Percentiles rank a stretch among this genome's conserved stretches.
These are phyloP conservation scores for Trichoderma sp. DNA, from an alignment of 2,329 filamentous ascomycete species.

Conservation along the genomic window DNA sequence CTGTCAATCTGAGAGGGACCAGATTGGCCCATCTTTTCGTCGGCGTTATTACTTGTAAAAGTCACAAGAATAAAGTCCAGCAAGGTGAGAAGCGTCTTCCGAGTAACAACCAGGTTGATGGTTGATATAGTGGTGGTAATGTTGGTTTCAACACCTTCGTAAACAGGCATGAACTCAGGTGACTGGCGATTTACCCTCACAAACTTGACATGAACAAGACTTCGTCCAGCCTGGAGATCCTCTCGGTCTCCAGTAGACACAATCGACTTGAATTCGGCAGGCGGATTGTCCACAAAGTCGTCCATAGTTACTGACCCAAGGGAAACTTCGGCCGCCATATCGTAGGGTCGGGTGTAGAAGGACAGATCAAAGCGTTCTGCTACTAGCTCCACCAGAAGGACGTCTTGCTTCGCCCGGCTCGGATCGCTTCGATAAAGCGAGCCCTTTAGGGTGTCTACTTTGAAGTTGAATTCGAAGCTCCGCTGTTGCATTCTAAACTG, in stretches of 20 bases:
- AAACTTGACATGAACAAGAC: slow-evolving; percentile 86
- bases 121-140: slow-evolving; percentile 89
- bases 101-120: slow-evolving; percentile 91
- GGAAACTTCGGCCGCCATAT: slow-evolving; percentile 90
- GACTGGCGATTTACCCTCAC: slow-evolving; percentile 85
- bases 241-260: slow-evolving; percentile 77
- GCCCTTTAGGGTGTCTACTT: slow-evolving; percentile 88
- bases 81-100: slow-evolving; percentile 86
- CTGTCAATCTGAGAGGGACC: slow-evolving; percentile 34
- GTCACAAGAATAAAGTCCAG: slow-evolving; percentile 93
- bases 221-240: slow-evolving; percentile 73
- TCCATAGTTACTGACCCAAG: slow-evolving; percentile 85
- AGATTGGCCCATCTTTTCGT: slow-evolving; percentile 37
- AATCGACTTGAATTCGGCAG: slow-evolving; percentile 93
- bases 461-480: slow-evolving; percentile 95
- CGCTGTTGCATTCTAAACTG: slow-evolving; percentile 77
- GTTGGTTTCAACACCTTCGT: slow-evolving; percentile 91
- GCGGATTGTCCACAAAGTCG: slow-evolving; percentile 87
- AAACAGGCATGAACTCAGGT: slow-evolving; percentile 87
- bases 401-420: slow-evolving; percentile 70
- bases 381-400: slow-evolving; percentile 84
- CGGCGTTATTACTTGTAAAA: slow-evolving; percentile 66
- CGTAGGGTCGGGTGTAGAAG: slow-evolving; percentile 83
- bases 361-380: slow-evolving; percentile 85
- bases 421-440: slow-evolving; percentile 87